Conservation (phyloP, 257 asterid species). For the Gardenia jasminoides region DNA sequence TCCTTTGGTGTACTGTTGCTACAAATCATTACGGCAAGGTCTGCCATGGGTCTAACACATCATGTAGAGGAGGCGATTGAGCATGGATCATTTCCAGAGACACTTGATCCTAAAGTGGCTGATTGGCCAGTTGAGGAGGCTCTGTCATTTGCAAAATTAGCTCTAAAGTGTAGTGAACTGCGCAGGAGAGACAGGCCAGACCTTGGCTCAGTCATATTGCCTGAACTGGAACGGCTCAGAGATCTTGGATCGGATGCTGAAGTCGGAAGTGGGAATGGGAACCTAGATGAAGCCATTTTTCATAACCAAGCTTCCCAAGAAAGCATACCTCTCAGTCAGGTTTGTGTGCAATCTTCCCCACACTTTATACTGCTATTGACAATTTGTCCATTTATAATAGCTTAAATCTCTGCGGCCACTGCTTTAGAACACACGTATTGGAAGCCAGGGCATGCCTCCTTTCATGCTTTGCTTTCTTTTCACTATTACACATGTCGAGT, state of each 20-base stretch:
- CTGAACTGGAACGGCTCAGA: slow-evolving; percentile 60
- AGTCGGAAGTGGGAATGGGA: slow-evolving; percentile 19
- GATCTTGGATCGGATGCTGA: slow-evolving; percentile 32
- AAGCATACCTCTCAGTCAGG: slow-evolving; percentile 34
- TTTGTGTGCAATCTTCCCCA: slow-evolving; percentile 9
- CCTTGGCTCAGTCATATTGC: slow-evolving; percentile 65
- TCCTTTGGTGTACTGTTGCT: slow-evolving; percentile 67
- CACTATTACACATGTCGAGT: not conserved
- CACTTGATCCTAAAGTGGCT: slow-evolving; percentile 59
- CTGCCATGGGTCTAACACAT: slow-evolving; percentile 75
- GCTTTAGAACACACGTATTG: not conserved
- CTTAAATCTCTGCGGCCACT: not conserved
- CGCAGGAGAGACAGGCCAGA: slow-evolving; percentile 86
- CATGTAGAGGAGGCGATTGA: slow-evolving; percentile 66
- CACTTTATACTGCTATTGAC: not conserved
- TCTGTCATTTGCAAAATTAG: slow-evolving; percentile 58
- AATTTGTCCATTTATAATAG: not conserved
- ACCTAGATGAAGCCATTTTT: not conserved
- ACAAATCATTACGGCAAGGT: slow-evolving; percentile 70
- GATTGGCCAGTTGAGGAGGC: slow-evolving; percentile 91
- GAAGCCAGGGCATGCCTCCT: not conserved
- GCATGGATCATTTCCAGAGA: slow-evolving; percentile 41
- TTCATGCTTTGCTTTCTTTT: not conserved
- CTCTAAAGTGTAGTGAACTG: slow-evolving; percentile 74
- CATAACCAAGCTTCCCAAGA: slow-evolving; percentile 29